These are phyloP conservation scores for Pyricularia sp. DNA, from an alignment of 2,329 filamentous ascomycete species.

Conservation along the genomic window DNA sequence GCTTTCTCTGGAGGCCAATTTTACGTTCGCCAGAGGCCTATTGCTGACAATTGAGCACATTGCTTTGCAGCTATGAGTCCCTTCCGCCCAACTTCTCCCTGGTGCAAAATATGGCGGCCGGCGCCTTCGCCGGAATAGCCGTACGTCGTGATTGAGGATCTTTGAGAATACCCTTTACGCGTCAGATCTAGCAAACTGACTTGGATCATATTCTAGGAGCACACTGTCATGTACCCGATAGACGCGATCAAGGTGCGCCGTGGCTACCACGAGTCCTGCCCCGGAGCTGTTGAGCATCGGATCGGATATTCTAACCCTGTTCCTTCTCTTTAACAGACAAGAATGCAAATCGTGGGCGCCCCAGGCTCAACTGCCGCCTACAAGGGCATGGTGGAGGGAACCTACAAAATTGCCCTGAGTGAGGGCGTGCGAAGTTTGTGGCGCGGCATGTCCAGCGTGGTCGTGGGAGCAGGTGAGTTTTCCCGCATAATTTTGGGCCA, in stretches of 20 bases:
- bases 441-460: slow-evolving; percentile 93
- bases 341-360: slow-evolving; percentile 94
- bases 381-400: slow-evolving; percentile 83
- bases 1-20: neutral
- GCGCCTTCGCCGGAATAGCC: slow-evolving; percentile 93
- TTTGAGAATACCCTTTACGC: neutral
- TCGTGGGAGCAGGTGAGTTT: slow-evolving; percentile 78
- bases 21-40: neutral
- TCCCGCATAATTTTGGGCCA: neutral
- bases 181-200: neutral
- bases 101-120: slow-evolving; percentile 88
- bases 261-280: neutral
- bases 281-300: neutral
- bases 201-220: slow-evolving; percentile 52
- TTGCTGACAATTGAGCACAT: slow-evolving; percentile 10
- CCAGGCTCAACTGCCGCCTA: slow-evolving; percentile 66
- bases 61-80: slow-evolving; percentile 64
- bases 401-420: slow-evolving; percentile 80
- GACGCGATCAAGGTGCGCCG: slow-evolving; percentile 82
- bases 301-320: slow-evolving; percentile 9
- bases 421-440: slow-evolving; percentile 90
- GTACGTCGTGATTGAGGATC: slow-evolving; percentile 38
- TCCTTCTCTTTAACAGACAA: slow-evolving; percentile 52
- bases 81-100: slow-evolving; percentile 92
- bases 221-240: slow-evolving; percentile 98